Evolutionary conservation across 345 rosid species (phyloP), one percentile per base, ranked within the genome.

Genomic region (Rhizophora apiculata): DNA sequence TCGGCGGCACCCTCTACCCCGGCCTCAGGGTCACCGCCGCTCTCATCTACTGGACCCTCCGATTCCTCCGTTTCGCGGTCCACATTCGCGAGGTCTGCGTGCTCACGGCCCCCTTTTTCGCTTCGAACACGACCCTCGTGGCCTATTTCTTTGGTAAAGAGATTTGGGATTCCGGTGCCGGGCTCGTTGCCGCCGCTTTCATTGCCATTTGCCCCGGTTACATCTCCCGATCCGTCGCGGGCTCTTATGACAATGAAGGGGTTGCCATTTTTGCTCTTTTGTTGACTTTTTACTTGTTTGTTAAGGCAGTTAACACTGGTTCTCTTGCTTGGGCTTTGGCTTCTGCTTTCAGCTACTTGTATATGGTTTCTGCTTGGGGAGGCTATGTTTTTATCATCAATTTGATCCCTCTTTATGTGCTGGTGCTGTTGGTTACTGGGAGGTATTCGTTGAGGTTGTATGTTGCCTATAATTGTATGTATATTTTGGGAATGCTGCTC

Each of bases 331-430:
- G 97, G 97, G 80, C 88, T 18, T 63, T 95, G 78, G 96, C 83
- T 52, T 86, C 99, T n/a, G 99, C 97, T 16, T 88, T 95, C 65
- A 96, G 96, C 59, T 92, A 95, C 75, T 95, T 95, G 37, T 95
- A 92, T 60, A 95, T 95, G 99, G 99, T 95, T 65, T 95, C 99
- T 0, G 98, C 99, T 2, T 95, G 99, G 99, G 99, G 99, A 61
- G 99, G 98, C 9, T 95, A 95, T 81, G 96, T 95, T 65, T 95
- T 95, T 74, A 95, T 95, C 37, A 95, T 90, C 61, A 95, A 95
- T 78, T 81, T 92, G 84, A 64, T 95, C 57, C 99, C 99, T 2
- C 96, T 95, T 65, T 92, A 95, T 78, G 98, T 95, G 26, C 20
- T 95, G 80, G 96, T 89, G 81, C 74, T 95, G 71, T 76, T 95